These are phyloP conservation scores for Colletotrichum tabaci DNA, from an alignment of 2,329 filamentous ascomycete species.

Conservation along the genomic window DNA sequence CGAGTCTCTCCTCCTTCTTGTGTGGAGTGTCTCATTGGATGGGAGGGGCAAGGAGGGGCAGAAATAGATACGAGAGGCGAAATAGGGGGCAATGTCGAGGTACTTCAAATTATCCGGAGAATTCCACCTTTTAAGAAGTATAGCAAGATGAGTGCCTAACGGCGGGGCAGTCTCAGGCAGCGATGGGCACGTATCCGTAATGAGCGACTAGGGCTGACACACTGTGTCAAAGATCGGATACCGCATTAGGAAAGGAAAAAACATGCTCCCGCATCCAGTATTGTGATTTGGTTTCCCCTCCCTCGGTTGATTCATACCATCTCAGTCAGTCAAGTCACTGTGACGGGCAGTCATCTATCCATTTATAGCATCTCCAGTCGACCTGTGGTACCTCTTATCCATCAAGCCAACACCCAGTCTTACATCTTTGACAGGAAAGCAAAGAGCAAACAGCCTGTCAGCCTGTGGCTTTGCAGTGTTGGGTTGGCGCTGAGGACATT, in stretches of 20 bases:
- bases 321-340: neutral
- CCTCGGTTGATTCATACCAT: conserved; percentile 11
- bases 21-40: conserved; percentile 7
- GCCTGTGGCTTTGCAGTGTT: neutral
- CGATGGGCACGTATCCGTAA: neutral
- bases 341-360: neutral
- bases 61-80: neutral
- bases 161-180: neutral
- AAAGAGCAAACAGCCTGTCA: neutral
- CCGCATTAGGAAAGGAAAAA: conserved; percentile 41
- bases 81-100: conserved; percentile 3
- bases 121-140: neutral
- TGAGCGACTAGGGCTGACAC: neutral
- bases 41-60: neutral
- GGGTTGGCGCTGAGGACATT: neutral
- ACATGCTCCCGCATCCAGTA: conserved; percentile 32
- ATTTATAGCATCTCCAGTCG: neutral
- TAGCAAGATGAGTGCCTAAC: neutral
- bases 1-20: neutral
- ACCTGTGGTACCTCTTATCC: neutral
- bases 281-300: conserved; percentile 27
- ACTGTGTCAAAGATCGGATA: conserved; percentile 18
- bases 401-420: neutral
- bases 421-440: neutral
- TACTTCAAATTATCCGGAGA: neutral